Evolutionary conservation across 768 basidiomycete genomes (phyloP).

Genomic region (Suillus lakei): DNA sequence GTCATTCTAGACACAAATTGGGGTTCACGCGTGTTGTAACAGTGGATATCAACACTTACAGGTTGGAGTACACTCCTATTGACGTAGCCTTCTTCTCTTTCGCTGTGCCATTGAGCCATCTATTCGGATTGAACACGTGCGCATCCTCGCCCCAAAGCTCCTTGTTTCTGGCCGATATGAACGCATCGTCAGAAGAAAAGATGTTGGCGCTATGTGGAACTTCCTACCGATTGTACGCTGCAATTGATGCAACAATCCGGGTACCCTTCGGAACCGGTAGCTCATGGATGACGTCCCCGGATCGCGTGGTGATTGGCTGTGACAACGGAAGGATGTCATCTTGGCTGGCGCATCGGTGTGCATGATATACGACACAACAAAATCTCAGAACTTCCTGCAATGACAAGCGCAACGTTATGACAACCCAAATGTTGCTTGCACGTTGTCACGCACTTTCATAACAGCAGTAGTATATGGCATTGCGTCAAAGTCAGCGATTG

Average conservation of each 20-base stretch:
- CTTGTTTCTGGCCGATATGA: conserved; percentile 21
- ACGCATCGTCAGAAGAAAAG: not conserved
- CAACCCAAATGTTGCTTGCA: not conserved
- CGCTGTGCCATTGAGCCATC: conserved; percentile 27
- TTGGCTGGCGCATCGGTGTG: conserved; percentile 51
- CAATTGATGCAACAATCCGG: conserved; percentile 56
- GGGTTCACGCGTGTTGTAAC: not conserved
- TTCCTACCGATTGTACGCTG: conserved; percentile 56
- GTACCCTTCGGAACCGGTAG: conserved; percentile 55
- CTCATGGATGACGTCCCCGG: conserved; percentile 47
- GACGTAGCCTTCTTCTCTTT: conserved; percentile 23
- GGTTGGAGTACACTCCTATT: conserved; percentile 33
- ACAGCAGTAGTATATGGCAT: conserved; percentile 55
- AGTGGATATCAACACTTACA: conserved; percentile 21
- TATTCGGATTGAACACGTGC: conserved; percentile 34
- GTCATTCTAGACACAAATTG: conserved; percentile 29
- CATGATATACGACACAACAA: conserved; percentile 56
- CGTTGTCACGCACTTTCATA: conserved; percentile 41
- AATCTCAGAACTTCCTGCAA: conserved; percentile 51
- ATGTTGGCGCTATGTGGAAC: not conserved
- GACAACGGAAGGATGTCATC: conserved; percentile 68
- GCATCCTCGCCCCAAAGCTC: conserved; percentile 39
- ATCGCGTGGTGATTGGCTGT: conserved; percentile 50
- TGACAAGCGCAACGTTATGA: not conserved
- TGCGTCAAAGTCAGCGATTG: conserved; percentile 47